These are phyloP conservation scores for Phaeosphaeria sp. DNA, from an alignment of 2,329 filamentous ascomycete genomes.

Conservation along the genomic window DNA sequence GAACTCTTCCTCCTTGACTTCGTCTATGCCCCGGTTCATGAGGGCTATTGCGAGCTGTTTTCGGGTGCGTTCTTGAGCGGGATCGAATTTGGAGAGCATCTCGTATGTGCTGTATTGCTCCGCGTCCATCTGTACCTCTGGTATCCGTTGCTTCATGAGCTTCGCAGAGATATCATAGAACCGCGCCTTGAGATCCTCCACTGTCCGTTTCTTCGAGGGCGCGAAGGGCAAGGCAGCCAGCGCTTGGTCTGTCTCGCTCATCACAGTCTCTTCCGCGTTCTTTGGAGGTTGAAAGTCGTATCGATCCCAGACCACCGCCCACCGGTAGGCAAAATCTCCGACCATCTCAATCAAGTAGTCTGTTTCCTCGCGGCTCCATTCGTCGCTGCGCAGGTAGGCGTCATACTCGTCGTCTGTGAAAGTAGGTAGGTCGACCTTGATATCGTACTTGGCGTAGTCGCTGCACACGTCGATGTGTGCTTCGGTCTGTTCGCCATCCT, in stretches of 20 bases:
- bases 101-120: constrained; percentile 84
- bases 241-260: constrained; percentile 29
- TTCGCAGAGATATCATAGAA: constrained; percentile 83
- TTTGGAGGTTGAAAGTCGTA: constrained; percentile 73
- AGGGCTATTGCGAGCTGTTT: constrained; percentile 86
- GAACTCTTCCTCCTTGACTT: constrained; percentile 90
- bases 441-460: constrained; percentile 85
- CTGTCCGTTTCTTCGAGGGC: constrained; percentile 64
- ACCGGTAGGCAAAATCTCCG: constrained; percentile 82
- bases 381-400: constrained; percentile 71
- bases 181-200: constrained; percentile 90
- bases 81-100: constrained; percentile 85
- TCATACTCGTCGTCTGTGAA: constrained; percentile 91
- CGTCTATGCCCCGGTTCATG: constrained; percentile 80
- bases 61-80: constrained; percentile 75
- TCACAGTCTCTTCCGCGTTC: constrained; percentile 24
- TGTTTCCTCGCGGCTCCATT: constrained; percentile 93
- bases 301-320: constrained; percentile 89
- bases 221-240: constrained; percentile 47
- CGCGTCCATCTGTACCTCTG: constrained; percentile 71
- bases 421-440: constrained; percentile 75
- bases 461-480: constrained; percentile 56
- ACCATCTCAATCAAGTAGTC: constrained; percentile 83
- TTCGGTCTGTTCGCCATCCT: constrained; percentile 42
- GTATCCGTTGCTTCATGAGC: constrained; percentile 49